Conservation (phyloP, 768 basidiomycete genomes). For the Boletus subcaerulescens region DNA sequence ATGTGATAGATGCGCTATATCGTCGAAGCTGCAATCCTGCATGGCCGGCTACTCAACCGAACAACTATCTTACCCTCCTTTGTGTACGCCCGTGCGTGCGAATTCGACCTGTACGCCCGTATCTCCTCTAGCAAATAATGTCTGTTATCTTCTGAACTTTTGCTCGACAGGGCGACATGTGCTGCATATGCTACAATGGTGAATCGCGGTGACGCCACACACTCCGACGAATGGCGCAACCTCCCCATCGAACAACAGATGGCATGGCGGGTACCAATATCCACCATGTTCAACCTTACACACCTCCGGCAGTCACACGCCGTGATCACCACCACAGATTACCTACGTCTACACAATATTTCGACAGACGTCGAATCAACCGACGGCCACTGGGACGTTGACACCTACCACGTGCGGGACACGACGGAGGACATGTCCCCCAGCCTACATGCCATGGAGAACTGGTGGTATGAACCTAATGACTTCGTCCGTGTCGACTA, state of each 20-base stretch:
- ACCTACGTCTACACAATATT: constrained; percentile 40
- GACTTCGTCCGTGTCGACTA: constrained; percentile 36
- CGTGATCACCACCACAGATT: constrained; percentile 41
- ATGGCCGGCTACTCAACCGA: constrained; percentile 41
- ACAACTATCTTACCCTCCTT: constrained; percentile 45
- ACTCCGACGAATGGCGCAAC: constrained; percentile 38
- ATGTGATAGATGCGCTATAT: constrained; percentile 44
- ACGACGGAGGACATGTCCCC: constrained; percentile 16
- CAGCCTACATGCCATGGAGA: constrained; percentile 35
- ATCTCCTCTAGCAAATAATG: not conserved
- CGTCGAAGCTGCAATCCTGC: constrained; percentile 43
- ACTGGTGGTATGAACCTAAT: constrained; percentile 37
- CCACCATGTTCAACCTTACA: constrained; percentile 44
- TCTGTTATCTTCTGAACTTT: not conserved
- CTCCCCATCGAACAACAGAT: constrained; percentile 38
- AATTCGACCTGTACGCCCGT: constrained; percentile 31
- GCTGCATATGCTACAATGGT: constrained; percentile 43
- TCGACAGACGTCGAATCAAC: constrained; percentile 32
- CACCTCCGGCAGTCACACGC: constrained; percentile 35
- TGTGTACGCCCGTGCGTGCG: constrained; percentile 46
- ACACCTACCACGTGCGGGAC: constrained; percentile 31
- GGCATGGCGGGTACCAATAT: constrained; percentile 35
- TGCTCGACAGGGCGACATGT: constrained; percentile 30
- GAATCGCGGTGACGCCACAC: constrained; percentile 41
- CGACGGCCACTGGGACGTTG: constrained; percentile 37